Percentiles rank a stretch among this genome's conserved stretches.
Evolutionary conservation across 805 yeast species (phyloP).

Genomic region (Metahyphopichia silvanorum): DNA sequence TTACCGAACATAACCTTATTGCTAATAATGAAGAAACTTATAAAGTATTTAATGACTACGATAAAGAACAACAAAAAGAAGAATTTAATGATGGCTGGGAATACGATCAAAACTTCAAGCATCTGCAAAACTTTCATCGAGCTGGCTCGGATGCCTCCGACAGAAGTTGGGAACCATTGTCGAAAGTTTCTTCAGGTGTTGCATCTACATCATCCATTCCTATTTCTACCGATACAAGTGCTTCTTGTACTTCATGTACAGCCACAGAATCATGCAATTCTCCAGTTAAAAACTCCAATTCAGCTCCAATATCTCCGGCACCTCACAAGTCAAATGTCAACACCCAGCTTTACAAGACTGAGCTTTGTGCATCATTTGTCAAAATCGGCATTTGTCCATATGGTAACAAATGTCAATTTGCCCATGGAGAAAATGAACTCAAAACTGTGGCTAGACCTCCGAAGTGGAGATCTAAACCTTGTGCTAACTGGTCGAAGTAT

Average conservation of each 20-base stretch:
- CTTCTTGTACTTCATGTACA: conserved; percentile 2
- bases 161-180: too few relatives aligned
- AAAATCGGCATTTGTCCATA: conserved; percentile 74
- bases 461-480: conserved; percentile 88
- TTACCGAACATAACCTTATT: conserved; percentile 42
- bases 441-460: conserved; percentile 69
- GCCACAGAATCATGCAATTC: conserved; percentile 7
- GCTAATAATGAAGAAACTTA: too few relatives aligned
- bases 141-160: too few relatives aligned
- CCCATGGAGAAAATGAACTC: conserved; percentile 81
- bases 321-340: conserved; percentile 32
- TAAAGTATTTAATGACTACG: too few relatives aligned
- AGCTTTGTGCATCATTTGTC: conserved; percentile 76
- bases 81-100: too few relatives aligned
- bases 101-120: too few relatives aligned
- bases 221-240: too few relatives aligned
- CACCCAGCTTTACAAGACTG: conserved; percentile 83
- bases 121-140: too few relatives aligned
- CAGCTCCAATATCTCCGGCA: conserved; percentile 7
- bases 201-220: too few relatives aligned
- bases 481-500: conserved; percentile 80
- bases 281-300: conserved; percentile 4
- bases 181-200: too few relatives aligned
- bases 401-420: conserved; percentile 90
- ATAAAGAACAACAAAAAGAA: too few relatives aligned